Evolutionary conservation across 2,329 filamentous ascomycete genomes (phyloP).

Genomic region (Diplodia corticola): DNA sequence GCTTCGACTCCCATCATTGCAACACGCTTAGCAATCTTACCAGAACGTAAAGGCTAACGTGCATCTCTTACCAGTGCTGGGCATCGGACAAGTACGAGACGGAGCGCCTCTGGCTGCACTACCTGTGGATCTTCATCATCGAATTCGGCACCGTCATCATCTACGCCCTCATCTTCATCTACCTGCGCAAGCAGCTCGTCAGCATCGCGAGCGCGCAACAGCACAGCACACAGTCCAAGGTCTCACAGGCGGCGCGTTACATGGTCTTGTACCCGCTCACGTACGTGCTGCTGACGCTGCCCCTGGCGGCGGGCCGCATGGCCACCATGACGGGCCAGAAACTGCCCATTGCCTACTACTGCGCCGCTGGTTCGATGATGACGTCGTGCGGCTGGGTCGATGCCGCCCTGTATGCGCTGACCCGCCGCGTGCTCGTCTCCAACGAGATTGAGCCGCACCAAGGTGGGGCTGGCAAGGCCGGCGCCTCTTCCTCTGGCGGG

Average conservation of each 20-base stretch:
- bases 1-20: background rate
- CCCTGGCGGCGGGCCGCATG: slow-evolving; percentile 55
- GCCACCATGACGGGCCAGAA: slow-evolving; percentile 39
- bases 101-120: slow-evolving; percentile 54
- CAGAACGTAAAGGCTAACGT: slow-evolving; percentile 24
- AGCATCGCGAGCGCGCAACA: slow-evolving; percentile 37
- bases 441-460: slow-evolving; percentile 29
- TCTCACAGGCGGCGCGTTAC: slow-evolving; percentile 52
- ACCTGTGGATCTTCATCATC: slow-evolving; percentile 56
- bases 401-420: slow-evolving; percentile 45
- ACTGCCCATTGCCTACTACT: slow-evolving; percentile 58
- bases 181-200: slow-evolving; percentile 38
- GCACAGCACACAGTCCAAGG: slow-evolving; percentile 30
- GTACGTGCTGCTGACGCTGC: slow-evolving; percentile 66
- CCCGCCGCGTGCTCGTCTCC: slow-evolving; percentile 42
- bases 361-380: slow-evolving; percentile 61
- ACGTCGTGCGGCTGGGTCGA: slow-evolving; percentile 49
- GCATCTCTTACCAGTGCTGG: slow-evolving; percentile 48
- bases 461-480: background rate
- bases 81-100: slow-evolving; percentile 45
- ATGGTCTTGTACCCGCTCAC: slow-evolving; percentile 67
- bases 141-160: slow-evolving; percentile 45
- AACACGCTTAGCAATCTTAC: background rate
- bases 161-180: slow-evolving; percentile 24
- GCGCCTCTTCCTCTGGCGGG: background rate